A percentile compares a stretch with the other conserved stretches of the same genome.
These are phyloP conservation scores for Ichthyophonus hoferi DNA, from an alignment of 208 protist genomes.

Conservation along the genomic window DNA sequence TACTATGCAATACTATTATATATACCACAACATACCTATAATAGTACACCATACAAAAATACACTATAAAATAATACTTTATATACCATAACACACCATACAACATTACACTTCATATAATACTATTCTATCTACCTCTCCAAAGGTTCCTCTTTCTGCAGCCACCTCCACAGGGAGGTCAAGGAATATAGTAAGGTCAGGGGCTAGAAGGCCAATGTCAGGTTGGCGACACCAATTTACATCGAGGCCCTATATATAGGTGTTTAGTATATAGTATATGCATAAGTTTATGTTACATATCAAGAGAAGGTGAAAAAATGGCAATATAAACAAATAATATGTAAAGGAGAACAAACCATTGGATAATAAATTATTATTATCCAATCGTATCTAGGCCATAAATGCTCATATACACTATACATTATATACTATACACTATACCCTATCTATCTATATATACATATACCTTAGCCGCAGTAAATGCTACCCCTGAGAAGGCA, in stretches of 20 bases:
- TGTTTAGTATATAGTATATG: background rate
- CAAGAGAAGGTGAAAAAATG: too few species aligned
- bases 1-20: too few species aligned
- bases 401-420: background rate
- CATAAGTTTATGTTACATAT: background rate
- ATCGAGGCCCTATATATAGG: slow-evolving; percentile 50
- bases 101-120: background rate
- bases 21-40: background rate
- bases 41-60: background rate
- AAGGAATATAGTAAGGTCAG: slow-evolving; percentile 74
- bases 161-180: slow-evolving; percentile 58
- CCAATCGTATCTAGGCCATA: too few species aligned
- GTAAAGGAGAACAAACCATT: too few species aligned
- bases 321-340: too few species aligned
- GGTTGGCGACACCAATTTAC: slow-evolving; percentile 70
- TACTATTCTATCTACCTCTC: slow-evolving; percentile 43
- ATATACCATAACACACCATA: background rate
- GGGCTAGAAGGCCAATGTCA: slow-evolving; percentile 70
- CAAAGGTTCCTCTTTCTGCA: slow-evolving; percentile 60
- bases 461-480: slow-evolving; percentile 67
- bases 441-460: background rate
- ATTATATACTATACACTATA: background rate
- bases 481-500: slow-evolving; percentile 74
- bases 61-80: background rate
- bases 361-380: too few species aligned